Evolutionary conservation across 352 stramenopile species (phyloP), one percentile per base, ranked within the genome.

Genomic region (Pythium rhizo-oryzae): DNA sequence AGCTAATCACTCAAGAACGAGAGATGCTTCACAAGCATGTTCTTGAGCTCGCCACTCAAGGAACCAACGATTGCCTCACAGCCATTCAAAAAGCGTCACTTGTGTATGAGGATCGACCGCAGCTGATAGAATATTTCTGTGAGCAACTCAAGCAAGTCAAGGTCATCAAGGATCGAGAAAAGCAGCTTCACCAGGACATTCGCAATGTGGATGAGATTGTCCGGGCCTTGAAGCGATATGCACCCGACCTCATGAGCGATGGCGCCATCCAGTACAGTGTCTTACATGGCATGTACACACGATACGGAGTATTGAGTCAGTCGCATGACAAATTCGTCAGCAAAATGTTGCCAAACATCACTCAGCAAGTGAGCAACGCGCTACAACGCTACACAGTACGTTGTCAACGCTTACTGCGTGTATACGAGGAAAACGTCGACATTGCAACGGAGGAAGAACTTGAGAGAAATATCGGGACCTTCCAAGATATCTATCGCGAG

Each of bases 51-150:
- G 62, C 68, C 1, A 46, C 67, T 6, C 57, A 78, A 3, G 84
- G 84, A 3, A 70, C 85, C 1, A 39, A 55, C 0, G 74, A 86
- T 18, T 91, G 83, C 56, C 50, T 89, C 2, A 51, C 47, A 28
- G 46, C 30, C 5, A 66, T 93, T 5, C 84, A 91, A 59, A 74
- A 72, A n/a, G 77, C 81, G 12, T 81, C 69, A 0, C 21, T 76
- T 8, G 46, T 89, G 19, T 66, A 89, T 9, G 85, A 93, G 69
- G 85, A 93, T 43, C 76, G 85, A 9, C 85, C 85, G 19, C 85
- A 93, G 51, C 52, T 90, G 5, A 86, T 90, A 35, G 81, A 91
- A 25, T 86, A 74, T 35, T 93, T 91, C 52, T 91, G 82, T 35
- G 79, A 89, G 33, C 85, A 93, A 60, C 75, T 90, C 66, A 85